phyloP scores from a whole-genome alignment of 2,329 filamentous ascomycete genomes.

The Seiridium unicorne region DNA sequence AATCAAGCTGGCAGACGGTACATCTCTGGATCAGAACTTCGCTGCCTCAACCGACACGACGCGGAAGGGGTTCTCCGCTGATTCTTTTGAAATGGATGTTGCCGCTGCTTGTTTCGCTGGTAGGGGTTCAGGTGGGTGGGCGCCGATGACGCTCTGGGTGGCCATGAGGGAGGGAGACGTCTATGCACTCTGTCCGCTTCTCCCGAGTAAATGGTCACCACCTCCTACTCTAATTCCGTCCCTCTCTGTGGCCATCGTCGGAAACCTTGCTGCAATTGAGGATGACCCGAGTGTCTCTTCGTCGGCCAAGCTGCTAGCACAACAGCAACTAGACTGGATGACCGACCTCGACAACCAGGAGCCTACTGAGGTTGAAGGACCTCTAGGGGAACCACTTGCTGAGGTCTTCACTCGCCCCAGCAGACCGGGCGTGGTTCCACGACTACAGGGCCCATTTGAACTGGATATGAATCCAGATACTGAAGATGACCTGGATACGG shows the following conservation, averaged over 20 bases:
- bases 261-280: constrained; percentile 64
- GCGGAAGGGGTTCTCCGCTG: constrained; percentile 82
- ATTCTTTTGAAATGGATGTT: constrained; percentile 90
- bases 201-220: constrained; percentile 83
- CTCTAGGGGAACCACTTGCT: constrained; percentile 44
- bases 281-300: constrained; percentile 55
- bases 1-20: constrained; percentile 83
- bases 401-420: constrained; percentile 58
- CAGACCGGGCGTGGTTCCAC: constrained; percentile 56
- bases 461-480: constrained; percentile 52
- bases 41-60: constrained; percentile 70
- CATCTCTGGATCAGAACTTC: constrained; percentile 79
- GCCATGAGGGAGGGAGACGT: constrained; percentile 94
- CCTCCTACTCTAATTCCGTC: constrained; percentile 76
- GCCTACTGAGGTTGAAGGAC: constrained; percentile 50
- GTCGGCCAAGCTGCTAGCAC: constrained; percentile 54
- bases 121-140: constrained; percentile 76
- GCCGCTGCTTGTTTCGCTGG: constrained; percentile 79
- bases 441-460: constrained; percentile 61
- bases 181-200: constrained; percentile 86
- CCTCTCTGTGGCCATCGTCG: constrained; percentile 77
- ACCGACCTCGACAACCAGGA: constrained; percentile 64
- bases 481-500: constrained; percentile 54
- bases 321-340: constrained; percentile 69
- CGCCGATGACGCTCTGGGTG: constrained; percentile 93